Conservation (phyloP, 306 rosid genomes). For the Quercus dentata region DNA sequence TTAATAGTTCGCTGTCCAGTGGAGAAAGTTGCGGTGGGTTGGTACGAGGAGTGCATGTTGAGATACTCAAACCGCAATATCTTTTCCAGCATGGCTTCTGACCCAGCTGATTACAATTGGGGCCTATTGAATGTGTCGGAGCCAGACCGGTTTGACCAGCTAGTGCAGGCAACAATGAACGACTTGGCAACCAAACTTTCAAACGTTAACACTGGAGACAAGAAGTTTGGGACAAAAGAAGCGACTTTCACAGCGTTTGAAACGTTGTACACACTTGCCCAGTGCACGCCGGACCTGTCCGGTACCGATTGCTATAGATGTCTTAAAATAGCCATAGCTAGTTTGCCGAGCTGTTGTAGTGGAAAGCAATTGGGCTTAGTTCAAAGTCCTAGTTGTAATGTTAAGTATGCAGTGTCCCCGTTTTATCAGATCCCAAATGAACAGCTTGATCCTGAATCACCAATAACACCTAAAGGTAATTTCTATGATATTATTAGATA, state of each 20-base stretch:
- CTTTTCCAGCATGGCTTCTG: constrained; percentile 22
- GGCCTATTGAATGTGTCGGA: background rate
- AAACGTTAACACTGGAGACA: background rate
- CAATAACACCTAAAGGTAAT: background rate
- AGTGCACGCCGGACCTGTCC: background rate
- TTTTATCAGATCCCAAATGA: background rate
- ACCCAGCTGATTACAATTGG: background rate
- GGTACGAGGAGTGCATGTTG: constrained; percentile 50
- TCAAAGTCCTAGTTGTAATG: background rate
- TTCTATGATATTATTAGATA: too few relatives aligned
- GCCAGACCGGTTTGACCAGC: background rate
- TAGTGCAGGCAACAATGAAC: background rate
- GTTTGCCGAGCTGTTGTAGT: background rate
- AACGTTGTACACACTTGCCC: background rate
- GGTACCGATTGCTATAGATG: background rate
- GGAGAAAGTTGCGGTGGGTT: constrained; percentile 36
- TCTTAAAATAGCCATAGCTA: background rate
- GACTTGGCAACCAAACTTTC: background rate
- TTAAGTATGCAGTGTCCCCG: background rate
- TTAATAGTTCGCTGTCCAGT: constrained; percentile 23
- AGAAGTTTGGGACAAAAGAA: background rate
- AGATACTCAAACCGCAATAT: constrained; percentile 32
- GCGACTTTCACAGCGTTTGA: background rate
- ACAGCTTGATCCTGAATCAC: background rate
- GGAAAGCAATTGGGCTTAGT: background rate